Evolutionary conservation across 179 eudicot genomes (phyloP).

Genomic region (Silene noctiflora): DNA sequence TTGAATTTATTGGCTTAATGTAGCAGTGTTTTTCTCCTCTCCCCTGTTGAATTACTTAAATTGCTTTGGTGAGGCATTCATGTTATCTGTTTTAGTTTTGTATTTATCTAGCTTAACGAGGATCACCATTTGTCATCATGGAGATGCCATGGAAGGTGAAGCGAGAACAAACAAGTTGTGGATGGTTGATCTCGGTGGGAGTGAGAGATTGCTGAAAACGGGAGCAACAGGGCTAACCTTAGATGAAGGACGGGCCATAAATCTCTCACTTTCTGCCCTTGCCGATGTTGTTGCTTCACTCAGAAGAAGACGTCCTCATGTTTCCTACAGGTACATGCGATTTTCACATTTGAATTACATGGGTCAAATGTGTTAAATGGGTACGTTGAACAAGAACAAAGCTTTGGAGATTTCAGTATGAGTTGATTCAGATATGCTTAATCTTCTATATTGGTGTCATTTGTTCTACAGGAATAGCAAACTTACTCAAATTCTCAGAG

Average conservation of each 20-base stretch:
- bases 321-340: conserved; percentile 56
- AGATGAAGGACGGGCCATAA: conserved; percentile 72
- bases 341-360: neutral
- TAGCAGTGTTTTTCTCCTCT: neutral
- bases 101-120: conserved; percentile 58
- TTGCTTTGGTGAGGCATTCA: conserved; percentile 34
- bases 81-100: conserved; percentile 50
- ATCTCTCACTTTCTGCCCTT: conserved; percentile 76
- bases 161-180: conserved; percentile 57
- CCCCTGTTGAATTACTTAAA: conserved; percentile 3
- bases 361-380: neutral
- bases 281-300: conserved; percentile 77
- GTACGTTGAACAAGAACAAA: neutral
- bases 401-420: neutral
- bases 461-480: conserved; percentile 64
- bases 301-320: conserved; percentile 53
- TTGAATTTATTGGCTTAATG: neutral
- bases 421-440: neutral
- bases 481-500: conserved; percentile 68
- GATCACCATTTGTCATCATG: conserved; percentile 59
- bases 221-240: conserved; percentile 72
- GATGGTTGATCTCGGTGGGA: conserved; percentile 92
- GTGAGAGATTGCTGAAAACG: conserved; percentile 67
- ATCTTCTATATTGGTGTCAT: neutral
- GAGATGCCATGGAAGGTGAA: conserved; percentile 39